These are phyloP conservation scores for Hypomontagnella monticulosa DNA, from an alignment of 495 filamentous ascomycete genomes.

Conservation along the genomic window DNA sequence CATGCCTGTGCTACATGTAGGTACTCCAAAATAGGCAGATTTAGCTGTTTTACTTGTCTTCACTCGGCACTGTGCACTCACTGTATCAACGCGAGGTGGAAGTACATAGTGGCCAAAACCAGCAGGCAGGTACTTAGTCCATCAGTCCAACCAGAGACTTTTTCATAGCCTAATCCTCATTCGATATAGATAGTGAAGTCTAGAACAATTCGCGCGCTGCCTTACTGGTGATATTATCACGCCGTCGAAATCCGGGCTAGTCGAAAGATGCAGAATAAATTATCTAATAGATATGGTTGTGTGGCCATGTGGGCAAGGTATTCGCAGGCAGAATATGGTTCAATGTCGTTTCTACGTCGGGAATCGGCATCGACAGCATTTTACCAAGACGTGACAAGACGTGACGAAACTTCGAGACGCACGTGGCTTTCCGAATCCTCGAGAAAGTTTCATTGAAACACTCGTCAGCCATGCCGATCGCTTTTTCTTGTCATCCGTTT, in stretches of 20 bases:
- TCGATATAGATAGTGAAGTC: slow-evolving; percentile 15
- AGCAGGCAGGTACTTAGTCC: slow-evolving; percentile 4
- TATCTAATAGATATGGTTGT: slow-evolving; percentile 22
- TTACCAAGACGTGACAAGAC: not conserved
- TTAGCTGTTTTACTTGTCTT: not conserved
- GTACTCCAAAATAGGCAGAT: slow-evolving; percentile 14
- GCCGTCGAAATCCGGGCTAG: slow-evolving; percentile 18
- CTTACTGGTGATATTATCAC: slow-evolving; percentile 32
- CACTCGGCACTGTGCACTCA: slow-evolving; percentile 10
- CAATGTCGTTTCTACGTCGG: slow-evolving; percentile 13
- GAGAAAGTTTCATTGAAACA: slow-evolving; percentile 26
- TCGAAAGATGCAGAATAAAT: slow-evolving; percentile 18
- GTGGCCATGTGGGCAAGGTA: slow-evolving; percentile 19
- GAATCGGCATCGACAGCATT: slow-evolving; percentile 21
- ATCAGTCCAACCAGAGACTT: slow-evolving; percentile 16
- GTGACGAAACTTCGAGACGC: slow-evolving; percentile 20
- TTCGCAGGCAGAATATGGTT: slow-evolving; percentile 1
- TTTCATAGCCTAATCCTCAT: slow-evolving; percentile 29
- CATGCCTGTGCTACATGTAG: too few relatives aligned
- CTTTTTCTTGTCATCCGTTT: slow-evolving; percentile 11
- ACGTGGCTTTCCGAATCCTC: slow-evolving; percentile 2
- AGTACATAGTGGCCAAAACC: slow-evolving; percentile 17
- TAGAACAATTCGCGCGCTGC: slow-evolving; percentile 29
- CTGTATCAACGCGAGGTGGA: slow-evolving; percentile 11
- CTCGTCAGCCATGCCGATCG: slow-evolving; percentile 15